Base-by-base conservation (phyloP, 352 stramenopile species). In the Globisporangium paroecandrum region DNA sequence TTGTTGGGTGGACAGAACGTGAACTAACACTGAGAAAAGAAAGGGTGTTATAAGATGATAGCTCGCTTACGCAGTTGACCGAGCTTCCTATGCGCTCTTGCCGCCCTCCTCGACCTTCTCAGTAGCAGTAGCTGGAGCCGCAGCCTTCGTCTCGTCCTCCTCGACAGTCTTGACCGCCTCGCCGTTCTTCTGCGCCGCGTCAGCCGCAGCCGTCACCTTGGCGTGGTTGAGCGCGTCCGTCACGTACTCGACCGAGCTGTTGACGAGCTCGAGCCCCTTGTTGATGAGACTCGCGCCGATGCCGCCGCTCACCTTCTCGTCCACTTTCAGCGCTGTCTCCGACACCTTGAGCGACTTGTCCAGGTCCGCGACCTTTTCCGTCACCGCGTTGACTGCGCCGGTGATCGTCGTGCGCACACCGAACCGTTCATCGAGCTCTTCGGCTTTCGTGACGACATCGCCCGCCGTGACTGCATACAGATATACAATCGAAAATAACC, bases 291-390 rank as follows among this genome's bases (percentile, higher is more conserved):
- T 83, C 7, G 77, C 77, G 49, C 79, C 86, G 4, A 94, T 72
- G 10, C 86, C 86, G 27, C 86, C 86, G 56, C 75, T 92, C 24
- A 94, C 79, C 68, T 89, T 90, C 66, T 82, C 81, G 68, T 94
- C 86, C 58, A 94, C 71, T 51, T 82, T 82, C 47, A 80, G 70
- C 24, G 82, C 83, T 6, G 75, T 89, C n/a, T 87, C 78, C 27
- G 82, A 89, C 47, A 94, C 79, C 32, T 81, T 81, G 25, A 88
- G 73, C 41, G 81, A 77, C 62, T 77, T 78, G 70, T 91, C 81
- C 29, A 89, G 43, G 7, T 79, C 80, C 51, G 73, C 73, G 15
- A 90, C 83, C 46, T 82, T 86, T 32, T 78, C 78, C 3, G 78
- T 82, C 36, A 91, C 81, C 0, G 74, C 71, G 2, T 78, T 72